These are phyloP conservation scores for Oryza meridionalis DNA, from an alignment of 176 grass and related monocot species.

Conservation along the genomic window DNA sequence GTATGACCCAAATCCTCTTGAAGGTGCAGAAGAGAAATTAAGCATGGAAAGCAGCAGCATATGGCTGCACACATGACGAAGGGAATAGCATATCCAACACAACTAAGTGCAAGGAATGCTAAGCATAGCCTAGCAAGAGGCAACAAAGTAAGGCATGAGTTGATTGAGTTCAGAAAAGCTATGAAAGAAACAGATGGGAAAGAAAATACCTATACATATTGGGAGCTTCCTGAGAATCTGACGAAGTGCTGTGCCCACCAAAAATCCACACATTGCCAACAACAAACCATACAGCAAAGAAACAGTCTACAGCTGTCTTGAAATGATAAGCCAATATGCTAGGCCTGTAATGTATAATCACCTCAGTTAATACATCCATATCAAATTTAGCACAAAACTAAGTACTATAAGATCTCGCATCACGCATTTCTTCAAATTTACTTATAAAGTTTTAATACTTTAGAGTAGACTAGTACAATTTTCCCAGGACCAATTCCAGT, in stretches of 20 bases:
- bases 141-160: conserved; percentile 29
- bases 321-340: conserved; percentile 83
- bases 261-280: conserved; percentile 99
- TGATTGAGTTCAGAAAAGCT: conserved; percentile 28
- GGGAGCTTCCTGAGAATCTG: conserved; percentile 73
- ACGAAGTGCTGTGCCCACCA: conserved; percentile 72
- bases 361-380: conserved; percentile 25
- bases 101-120: conserved; percentile 90
- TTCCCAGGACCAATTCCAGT: background rate
- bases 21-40: conserved; percentile 83
- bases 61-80: conserved; percentile 92
- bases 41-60: conserved; percentile 98
- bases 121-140: conserved; percentile 75
- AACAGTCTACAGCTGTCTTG: conserved; percentile 92
- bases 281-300: conserved; percentile 99
- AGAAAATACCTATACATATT: conserved; percentile 83
- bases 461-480: conserved; percentile 14
- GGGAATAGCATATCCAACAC: conserved; percentile 95
- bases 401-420: background rate
- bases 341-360: conserved; percentile 58
- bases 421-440: conserved; percentile 13
- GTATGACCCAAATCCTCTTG: conserved; percentile 78
- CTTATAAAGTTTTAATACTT: conserved; percentile 7
- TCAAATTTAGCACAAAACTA: conserved; percentile 12
- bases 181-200: conserved; percentile 35